phyloP scores from a whole-genome alignment of 2,329 filamentous ascomycete species.

The Arthroderma sp. region DNA sequence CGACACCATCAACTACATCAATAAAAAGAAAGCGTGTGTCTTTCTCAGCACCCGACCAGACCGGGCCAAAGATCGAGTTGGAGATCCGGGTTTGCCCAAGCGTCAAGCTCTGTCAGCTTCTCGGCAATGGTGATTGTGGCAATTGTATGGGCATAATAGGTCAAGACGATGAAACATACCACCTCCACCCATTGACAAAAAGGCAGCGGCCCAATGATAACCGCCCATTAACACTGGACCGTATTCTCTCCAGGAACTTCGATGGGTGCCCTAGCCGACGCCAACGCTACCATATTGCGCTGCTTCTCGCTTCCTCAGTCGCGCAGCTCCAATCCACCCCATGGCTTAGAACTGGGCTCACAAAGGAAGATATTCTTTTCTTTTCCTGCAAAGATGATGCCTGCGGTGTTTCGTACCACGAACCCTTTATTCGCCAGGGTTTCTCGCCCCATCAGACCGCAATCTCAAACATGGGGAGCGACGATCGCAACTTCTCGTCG shows the following conservation, averaged over 20 bases:
- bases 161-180: background rate
- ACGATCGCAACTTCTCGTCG: background rate
- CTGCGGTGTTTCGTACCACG: background rate
- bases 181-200: background rate
- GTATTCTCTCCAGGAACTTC: background rate
- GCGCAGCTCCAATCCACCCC: constrained; percentile 1
- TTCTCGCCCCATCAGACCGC: background rate
- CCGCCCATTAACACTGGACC: background rate
- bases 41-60: background rate
- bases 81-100: background rate
- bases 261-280: background rate
- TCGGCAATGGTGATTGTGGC: background rate
- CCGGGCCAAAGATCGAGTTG: background rate
- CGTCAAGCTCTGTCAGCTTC: background rate
- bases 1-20: too few relatives aligned
- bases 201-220: background rate
- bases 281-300: background rate
- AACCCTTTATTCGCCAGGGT: background rate
- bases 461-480: background rate
- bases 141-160: background rate
- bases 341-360: background rate
- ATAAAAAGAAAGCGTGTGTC: background rate
- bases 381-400: background rate
- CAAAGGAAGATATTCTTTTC: background rate
- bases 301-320: constrained; percentile 1